Conservation (phyloP, 805 yeast genomes). For the Martiniozyma abietophila region DNA sequence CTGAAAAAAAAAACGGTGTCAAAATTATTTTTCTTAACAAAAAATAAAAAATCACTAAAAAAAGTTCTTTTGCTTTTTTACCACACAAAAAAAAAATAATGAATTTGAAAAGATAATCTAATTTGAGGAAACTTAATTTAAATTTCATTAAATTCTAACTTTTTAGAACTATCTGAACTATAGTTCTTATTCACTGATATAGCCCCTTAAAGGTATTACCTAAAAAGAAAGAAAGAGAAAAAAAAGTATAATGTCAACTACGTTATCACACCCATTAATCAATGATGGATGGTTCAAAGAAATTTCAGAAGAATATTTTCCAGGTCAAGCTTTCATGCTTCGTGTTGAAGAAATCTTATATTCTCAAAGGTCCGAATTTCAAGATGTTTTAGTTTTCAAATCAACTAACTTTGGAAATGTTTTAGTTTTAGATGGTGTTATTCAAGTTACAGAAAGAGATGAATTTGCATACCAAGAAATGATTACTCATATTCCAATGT, state of each 20-base stretch:
- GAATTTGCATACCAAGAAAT: constrained; percentile 92
- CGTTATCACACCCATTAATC: too few species aligned
- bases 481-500: constrained; percentile 76
- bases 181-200: too few species aligned
- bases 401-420: constrained; percentile 78
- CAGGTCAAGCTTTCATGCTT: constrained; percentile 78
- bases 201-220: too few species aligned
- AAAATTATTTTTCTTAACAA: not conserved
- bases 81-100: too few species aligned
- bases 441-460: constrained; percentile 87
- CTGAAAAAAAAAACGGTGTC: constrained; percentile 2
- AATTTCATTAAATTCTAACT: too few species aligned
- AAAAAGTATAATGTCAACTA: too few species aligned
- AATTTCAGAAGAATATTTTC: constrained; percentile 62
- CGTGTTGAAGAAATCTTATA: constrained; percentile 57
- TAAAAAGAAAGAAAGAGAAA: too few species aligned
- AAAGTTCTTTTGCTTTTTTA: too few species aligned
- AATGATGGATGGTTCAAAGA: constrained; percentile 80
- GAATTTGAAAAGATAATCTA: too few species aligned
- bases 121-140: too few species aligned
- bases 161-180: too few species aligned
- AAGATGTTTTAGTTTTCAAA: constrained; percentile 74
- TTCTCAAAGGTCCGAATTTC: constrained; percentile 60
- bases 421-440: constrained; percentile 78
- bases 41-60: too few species aligned